phyloP scores from a whole-genome alignment of 2,329 filamentous ascomycete genomes.

The Uncinocarpus reesii region DNA sequence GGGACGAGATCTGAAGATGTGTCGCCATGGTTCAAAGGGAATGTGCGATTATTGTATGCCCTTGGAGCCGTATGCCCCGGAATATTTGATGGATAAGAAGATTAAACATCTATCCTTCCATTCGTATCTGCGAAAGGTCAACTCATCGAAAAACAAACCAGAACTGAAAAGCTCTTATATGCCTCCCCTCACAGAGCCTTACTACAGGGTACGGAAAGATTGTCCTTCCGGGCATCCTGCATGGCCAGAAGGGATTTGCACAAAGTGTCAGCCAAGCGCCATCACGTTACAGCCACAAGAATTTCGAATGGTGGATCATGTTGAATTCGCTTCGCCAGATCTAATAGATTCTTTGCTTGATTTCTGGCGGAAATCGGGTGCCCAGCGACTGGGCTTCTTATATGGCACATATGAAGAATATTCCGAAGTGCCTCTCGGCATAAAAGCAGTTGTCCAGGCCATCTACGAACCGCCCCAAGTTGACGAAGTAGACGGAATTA shows the following conservation, averaged over 20 bases:
- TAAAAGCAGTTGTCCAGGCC: slow-evolving; percentile 91
- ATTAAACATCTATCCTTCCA: slow-evolving; percentile 99
- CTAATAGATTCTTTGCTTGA: slow-evolving; percentile 85
- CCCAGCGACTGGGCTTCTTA: slow-evolving; percentile 76
- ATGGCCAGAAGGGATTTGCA: slow-evolving; percentile 95
- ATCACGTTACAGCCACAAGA: slow-evolving; percentile 89
- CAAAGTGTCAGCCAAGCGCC: slow-evolving; percentile 93
- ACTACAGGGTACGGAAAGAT: slow-evolving; percentile 75
- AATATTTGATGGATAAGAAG: slow-evolving; percentile 86
- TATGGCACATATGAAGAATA: slow-evolving; percentile 91
- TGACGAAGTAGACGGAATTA: slow-evolving; percentile 79
- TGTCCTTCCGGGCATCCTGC: slow-evolving; percentile 87
- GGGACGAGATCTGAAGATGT: slow-evolving; percentile 70
- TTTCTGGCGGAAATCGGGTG: slow-evolving; percentile 77
- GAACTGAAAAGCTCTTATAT: slow-evolving; percentile 92
- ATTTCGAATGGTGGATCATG: slow-evolving; percentile 96
- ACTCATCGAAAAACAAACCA: slow-evolving; percentile 90
- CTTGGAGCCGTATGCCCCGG: slow-evolving; percentile 81
- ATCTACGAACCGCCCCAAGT: slow-evolving; percentile 94
- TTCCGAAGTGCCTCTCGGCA: slow-evolving; percentile 78
- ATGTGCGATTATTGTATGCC: slow-evolving; percentile 99
- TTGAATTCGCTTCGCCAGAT: slow-evolving; percentile 79
- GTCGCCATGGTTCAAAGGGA: slow-evolving; percentile 86
- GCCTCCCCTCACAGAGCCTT: slow-evolving; percentile 85
- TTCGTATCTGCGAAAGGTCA: slow-evolving; percentile 85